Evolutionary conservation across 2,329 filamentous ascomycete species (phyloP).

Genomic region (Aspergillus ruber): DNA sequence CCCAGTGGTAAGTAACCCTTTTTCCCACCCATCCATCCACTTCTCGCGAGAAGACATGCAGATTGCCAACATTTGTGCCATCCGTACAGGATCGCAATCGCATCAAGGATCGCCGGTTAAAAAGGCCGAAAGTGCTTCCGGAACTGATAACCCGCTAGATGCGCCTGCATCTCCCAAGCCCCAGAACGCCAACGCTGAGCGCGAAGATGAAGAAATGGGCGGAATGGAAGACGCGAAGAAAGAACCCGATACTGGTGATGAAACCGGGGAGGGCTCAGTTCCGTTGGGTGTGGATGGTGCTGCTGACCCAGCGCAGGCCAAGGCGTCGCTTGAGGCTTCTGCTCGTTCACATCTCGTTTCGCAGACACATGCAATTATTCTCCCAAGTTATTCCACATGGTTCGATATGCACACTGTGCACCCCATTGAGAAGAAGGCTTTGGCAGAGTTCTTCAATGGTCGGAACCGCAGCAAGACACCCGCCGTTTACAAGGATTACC

Average conservation of each 20-base stretch:
- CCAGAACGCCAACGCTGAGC: constrained; percentile 49
- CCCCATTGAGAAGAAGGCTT: constrained; percentile 83
- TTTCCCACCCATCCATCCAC: constrained; percentile 1
- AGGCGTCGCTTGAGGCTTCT: constrained; percentile 73
- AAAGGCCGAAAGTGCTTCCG: constrained; percentile 19
- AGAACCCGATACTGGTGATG: constrained; percentile 40
- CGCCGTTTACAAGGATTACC: constrained; percentile 95
- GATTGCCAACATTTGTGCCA: constrained; percentile 13
- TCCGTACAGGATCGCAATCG: constrained; percentile 25
- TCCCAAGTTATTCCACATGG: constrained; percentile 97
- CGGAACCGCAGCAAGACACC: constrained; percentile 97
- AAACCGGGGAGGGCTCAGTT: constrained; percentile 39
- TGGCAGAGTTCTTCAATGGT: constrained; percentile 98
- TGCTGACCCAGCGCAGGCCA: constrained; percentile 60
- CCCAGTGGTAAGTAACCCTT: constrained; percentile 22
- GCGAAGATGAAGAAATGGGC: constrained; percentile 74
- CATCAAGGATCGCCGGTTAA: constrained; percentile 26
- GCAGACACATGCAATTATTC: constrained; percentile 90
- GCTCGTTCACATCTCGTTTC: constrained; percentile 87
- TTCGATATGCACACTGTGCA: constrained; percentile 96
- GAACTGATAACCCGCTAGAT: constrained; percentile 62
- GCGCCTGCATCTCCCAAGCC: constrained; percentile 59
- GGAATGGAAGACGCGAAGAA: constrained; percentile 49
- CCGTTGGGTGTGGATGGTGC: constrained; percentile 43
- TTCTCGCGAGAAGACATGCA: constrained; percentile 6